phyloP scores from a whole-genome alignment of 2,329 filamentous ascomycete species.

The Lachnellula cervina region DNA sequence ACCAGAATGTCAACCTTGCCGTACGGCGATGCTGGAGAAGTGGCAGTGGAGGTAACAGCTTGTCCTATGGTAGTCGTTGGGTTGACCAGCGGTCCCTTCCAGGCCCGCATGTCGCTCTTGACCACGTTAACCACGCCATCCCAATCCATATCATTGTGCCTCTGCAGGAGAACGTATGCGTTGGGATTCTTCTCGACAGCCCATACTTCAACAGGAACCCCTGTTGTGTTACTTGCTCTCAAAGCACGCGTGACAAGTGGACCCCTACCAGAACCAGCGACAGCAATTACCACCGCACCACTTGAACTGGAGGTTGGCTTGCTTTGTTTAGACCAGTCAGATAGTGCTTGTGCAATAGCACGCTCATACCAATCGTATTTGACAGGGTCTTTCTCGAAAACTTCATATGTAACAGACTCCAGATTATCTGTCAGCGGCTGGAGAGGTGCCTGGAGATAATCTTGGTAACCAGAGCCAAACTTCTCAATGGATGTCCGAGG shows the following conservation, averaged over 20 bases:
- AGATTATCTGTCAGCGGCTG: slow-evolving; percentile 95
- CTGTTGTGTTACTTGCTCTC: slow-evolving; percentile 69
- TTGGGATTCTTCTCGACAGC: slow-evolving; percentile 98
- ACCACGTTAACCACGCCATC: slow-evolving; percentile 74
- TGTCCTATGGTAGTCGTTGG: slow-evolving; percentile 29
- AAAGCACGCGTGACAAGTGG: slow-evolving; percentile 86
- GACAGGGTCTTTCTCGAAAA: slow-evolving; percentile 96
- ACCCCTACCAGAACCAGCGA: slow-evolving; percentile 88
- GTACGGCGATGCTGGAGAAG: slow-evolving; percentile 41
- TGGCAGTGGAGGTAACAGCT: slow-evolving; percentile 30
- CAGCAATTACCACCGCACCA: slow-evolving; percentile 76
- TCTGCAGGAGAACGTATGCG: slow-evolving; percentile 85
- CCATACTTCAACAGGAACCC: slow-evolving; percentile 79
- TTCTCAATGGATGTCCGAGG: slow-evolving; percentile 57
- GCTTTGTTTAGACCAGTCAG: slow-evolving; percentile 67
- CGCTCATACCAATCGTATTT: slow-evolving; percentile 96
- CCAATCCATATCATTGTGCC: slow-evolving; percentile 83
- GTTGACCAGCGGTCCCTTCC: slow-evolving; percentile 70
- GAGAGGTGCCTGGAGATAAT: slow-evolving; percentile 91
- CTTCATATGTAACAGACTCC: slow-evolving; percentile 95
- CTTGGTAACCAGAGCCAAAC: slow-evolving; percentile 76
- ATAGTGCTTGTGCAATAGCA: slow-evolving; percentile 74
- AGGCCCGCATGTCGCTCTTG: slow-evolving; percentile 95
- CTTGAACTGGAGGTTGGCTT: slow-evolving; percentile 70
- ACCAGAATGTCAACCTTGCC: slow-evolving; percentile 85